These are phyloP conservation scores for Saccharomycopsis capsularis DNA, from an alignment of 805 yeast genomes.

Conservation along the genomic window DNA sequence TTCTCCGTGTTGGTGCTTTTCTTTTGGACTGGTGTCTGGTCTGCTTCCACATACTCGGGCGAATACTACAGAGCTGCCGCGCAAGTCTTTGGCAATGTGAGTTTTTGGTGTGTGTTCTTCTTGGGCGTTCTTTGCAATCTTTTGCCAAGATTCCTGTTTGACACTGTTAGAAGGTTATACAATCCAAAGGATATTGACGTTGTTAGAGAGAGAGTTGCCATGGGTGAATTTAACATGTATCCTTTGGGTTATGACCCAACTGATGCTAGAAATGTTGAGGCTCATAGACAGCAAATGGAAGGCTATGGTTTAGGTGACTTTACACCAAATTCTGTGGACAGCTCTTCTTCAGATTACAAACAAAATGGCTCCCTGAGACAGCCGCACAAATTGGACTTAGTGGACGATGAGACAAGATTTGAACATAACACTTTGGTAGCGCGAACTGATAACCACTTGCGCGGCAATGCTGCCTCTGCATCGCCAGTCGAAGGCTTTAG, in stretches of 20 bases:
- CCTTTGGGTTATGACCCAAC: constrained; percentile 46
- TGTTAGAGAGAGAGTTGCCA: constrained; percentile 51
- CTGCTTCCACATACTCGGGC: constrained; percentile 42
- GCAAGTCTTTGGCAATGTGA: constrained; percentile 51
- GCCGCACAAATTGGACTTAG: background rate
- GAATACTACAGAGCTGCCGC: constrained; percentile 62
- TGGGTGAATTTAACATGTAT: constrained; percentile 46
- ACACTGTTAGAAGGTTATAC: constrained; percentile 44
- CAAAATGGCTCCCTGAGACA: constrained; percentile 1
- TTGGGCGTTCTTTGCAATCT: constrained; percentile 48
- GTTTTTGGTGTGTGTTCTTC: constrained; percentile 60
- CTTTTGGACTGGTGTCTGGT: constrained; percentile 80
- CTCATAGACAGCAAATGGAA: constrained; percentile 20
- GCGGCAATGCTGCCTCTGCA: background rate
- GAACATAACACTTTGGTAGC: no score
- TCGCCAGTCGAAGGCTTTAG: no score
- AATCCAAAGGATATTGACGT: constrained; percentile 64
- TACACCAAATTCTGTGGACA: background rate
- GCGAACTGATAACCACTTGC: background rate
- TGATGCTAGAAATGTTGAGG: constrained; percentile 22
- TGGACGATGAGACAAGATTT: background rate
- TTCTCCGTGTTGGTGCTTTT: constrained; percentile 53
- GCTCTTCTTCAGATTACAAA: background rate
- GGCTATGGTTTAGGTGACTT: background rate
- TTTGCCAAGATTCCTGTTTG: constrained; percentile 53